Conservation (phyloP, 2,329 filamentous ascomycete species). For the Camillea tinctor region DNA sequence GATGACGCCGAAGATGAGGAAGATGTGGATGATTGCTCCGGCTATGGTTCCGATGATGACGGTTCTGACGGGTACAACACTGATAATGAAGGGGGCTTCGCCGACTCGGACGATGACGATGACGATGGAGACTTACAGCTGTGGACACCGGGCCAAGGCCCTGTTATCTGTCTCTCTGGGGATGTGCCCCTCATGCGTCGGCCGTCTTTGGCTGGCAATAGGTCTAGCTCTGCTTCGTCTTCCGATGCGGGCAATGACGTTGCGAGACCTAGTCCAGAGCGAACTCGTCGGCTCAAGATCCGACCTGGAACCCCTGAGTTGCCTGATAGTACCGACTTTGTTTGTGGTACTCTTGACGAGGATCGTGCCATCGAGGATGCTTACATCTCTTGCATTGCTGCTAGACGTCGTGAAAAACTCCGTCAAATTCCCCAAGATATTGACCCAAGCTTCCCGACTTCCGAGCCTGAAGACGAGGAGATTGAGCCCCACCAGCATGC, state of each 20-base stretch:
- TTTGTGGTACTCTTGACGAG: slow-evolving; percentile 96
- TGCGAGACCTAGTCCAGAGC: slow-evolving; percentile 31
- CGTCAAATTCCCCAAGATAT: slow-evolving; percentile 90
- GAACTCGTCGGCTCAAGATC: slow-evolving; percentile 49
- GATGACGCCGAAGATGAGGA: slow-evolving; percentile 53
- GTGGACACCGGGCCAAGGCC: slow-evolving; percentile 50
- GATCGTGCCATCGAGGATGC: slow-evolving; percentile 92
- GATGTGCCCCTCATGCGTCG: slow-evolving; percentile 39
- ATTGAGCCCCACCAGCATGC: slow-evolving; percentile 64
- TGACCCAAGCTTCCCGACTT: slow-evolving; percentile 94
- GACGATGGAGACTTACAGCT: slow-evolving; percentile 61
- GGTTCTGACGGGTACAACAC: slow-evolving; percentile 72
- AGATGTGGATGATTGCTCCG: slow-evolving; percentile 48
- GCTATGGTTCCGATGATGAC: slow-evolving; percentile 53
- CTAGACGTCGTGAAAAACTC: slow-evolving; percentile 78
- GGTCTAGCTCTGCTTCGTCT: slow-evolving; percentile 62
- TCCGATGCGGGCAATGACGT: slow-evolving; percentile 40
- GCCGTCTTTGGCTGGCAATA: slow-evolving; percentile 42
- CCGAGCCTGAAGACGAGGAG: slow-evolving; percentile 84
- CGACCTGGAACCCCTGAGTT: slow-evolving; percentile 75
- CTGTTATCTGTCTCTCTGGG: slow-evolving; percentile 37
- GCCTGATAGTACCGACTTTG: slow-evolving; percentile 96
- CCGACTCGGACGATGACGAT: slow-evolving; percentile 66
- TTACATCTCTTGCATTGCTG: slow-evolving; percentile 81
- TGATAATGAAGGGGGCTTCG: slow-evolving; percentile 66